Conservation (phyloP, 495 filamentous ascomycete genomes). For the Neurospora terricola region DNA sequence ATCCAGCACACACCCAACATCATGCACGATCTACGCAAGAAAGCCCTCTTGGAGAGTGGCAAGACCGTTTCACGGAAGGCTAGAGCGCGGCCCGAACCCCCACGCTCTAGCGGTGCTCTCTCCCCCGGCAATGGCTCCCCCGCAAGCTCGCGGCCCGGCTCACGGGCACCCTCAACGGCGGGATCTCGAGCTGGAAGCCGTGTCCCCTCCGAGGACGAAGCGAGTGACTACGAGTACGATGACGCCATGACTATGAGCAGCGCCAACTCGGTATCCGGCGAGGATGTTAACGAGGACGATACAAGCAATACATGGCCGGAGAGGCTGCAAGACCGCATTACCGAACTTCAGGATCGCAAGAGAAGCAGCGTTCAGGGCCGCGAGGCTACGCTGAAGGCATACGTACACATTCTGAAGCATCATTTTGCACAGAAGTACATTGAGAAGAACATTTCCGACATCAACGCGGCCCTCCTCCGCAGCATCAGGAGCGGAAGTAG, state of each 20-base stretch:
- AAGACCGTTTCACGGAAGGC: slow-evolving; percentile 94
- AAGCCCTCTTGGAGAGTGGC: slow-evolving; percentile 66
- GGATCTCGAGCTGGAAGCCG: slow-evolving; percentile 53
- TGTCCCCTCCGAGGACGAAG: slow-evolving; percentile 70
- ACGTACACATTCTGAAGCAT: slow-evolving; percentile 60
- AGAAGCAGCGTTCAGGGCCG: slow-evolving; percentile 70
- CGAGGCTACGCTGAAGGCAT: slow-evolving; percentile 60
- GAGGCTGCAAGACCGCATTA: slow-evolving; percentile 59
- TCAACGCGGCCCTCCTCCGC: slow-evolving; percentile 62
- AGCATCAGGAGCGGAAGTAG: slow-evolving; percentile 63
- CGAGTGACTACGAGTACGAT: slow-evolving; percentile 34
- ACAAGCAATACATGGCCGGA: slow-evolving; percentile 52
- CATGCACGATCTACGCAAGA: slow-evolving; percentile 75
- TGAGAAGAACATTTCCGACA: slow-evolving; percentile 45
- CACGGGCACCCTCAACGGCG: slow-evolving; percentile 10
- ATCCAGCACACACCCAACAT: slow-evolving; percentile 7
- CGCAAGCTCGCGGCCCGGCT: slow-evolving; percentile 10
- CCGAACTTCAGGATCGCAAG: slow-evolving; percentile 80
- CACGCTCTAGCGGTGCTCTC: slow-evolving; percentile 40
- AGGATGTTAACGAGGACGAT: slow-evolving; percentile 39
- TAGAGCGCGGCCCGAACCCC: slow-evolving; percentile 58
- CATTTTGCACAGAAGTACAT: slow-evolving; percentile 66
- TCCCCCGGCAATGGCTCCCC: slow-evolving; percentile 22
- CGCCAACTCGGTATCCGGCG: slow-evolving; percentile 21
- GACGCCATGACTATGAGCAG: slow-evolving; percentile 27